Evolutionary conservation across 1,139 yeast species (phyloP).

Genomic region (Blastobotrys capitulatus): DNA sequence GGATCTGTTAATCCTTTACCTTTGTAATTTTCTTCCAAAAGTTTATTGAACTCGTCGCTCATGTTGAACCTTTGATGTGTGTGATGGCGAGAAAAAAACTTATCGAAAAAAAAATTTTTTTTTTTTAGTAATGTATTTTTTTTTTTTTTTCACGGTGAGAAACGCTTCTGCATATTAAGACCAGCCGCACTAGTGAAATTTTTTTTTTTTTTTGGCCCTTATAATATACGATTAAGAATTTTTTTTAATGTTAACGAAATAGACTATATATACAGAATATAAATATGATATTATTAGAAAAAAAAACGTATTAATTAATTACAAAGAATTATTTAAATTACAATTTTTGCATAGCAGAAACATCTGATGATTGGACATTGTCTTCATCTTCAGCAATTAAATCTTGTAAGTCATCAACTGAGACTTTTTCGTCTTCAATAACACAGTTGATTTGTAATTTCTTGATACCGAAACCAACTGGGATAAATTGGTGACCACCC

Average conservation of each 20-base stretch:
- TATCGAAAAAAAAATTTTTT: too few species aligned
- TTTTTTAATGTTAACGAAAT: too few species aligned
- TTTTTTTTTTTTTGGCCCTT: not conserved
- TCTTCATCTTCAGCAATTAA: slow-evolving; percentile 93
- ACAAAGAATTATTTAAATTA: not conserved
- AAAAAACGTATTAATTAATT: too few species aligned
- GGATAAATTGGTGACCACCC: slow-evolving; percentile 97
- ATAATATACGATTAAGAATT: not conserved
- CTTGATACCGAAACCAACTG: slow-evolving; percentile 99
- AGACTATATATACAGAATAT: too few species aligned
- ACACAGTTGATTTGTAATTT: slow-evolving; percentile 98
- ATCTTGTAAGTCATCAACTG: slow-evolving; percentile 83
- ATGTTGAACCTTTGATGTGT: not conserved
- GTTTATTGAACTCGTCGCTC: slow-evolving; percentile 52
- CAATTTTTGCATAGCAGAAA: slow-evolving; percentile 67
- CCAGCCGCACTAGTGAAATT: not conserved
- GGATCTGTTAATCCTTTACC: slow-evolving; percentile 87
- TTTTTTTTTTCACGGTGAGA: too few species aligned
- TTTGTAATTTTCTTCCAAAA: slow-evolving; percentile 72
- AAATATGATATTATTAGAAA: too few species aligned
- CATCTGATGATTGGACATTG: slow-evolving; percentile 97
- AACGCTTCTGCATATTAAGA: too few species aligned
- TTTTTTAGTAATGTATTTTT: too few species aligned
- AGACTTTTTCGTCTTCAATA: slow-evolving; percentile 94
- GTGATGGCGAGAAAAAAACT: not conserved